Conservation (phyloP, 2,329 filamentous ascomycete genomes). For the Trichoderma sp. region DNA sequence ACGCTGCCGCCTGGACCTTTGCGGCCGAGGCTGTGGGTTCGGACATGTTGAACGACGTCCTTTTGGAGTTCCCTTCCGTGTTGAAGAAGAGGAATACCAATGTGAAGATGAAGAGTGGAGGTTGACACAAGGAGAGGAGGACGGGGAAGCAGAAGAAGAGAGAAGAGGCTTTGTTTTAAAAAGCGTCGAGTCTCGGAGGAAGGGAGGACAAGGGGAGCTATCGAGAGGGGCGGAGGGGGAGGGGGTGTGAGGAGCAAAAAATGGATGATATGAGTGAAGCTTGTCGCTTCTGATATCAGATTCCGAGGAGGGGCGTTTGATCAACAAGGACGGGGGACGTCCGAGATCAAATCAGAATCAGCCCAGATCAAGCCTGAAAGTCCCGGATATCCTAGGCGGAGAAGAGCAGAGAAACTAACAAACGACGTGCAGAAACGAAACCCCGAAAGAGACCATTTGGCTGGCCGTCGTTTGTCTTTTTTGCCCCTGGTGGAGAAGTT, state of each 20-base stretch:
- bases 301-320: neutral
- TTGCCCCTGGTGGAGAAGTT: conserved; percentile 1
- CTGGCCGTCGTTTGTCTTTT: neutral
- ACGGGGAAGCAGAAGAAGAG: neutral
- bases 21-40: conserved; percentile 42
- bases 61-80: neutral
- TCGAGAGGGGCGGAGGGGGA: neutral
- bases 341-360: conserved; percentile 1
- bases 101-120: neutral
- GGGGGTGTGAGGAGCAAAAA: neutral
- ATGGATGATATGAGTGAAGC: conserved; percentile 12
- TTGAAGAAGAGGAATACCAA: neutral
- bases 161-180: neutral
- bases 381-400: neutral
- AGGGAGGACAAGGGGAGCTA: neutral
- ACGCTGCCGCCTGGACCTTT: conserved; percentile 43
- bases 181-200: neutral
- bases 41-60: conserved; percentile 32
- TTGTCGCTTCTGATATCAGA: conserved; percentile 15
- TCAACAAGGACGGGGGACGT: neutral
- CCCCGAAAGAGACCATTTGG: neutral
- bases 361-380: conserved; percentile 3
- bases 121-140: neutral
- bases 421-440: neutral
- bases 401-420: neutral